These are phyloP conservation scores for Penicillium subrubescens DNA, from an alignment of 495 filamentous ascomycete genomes.

Conservation along the genomic window DNA sequence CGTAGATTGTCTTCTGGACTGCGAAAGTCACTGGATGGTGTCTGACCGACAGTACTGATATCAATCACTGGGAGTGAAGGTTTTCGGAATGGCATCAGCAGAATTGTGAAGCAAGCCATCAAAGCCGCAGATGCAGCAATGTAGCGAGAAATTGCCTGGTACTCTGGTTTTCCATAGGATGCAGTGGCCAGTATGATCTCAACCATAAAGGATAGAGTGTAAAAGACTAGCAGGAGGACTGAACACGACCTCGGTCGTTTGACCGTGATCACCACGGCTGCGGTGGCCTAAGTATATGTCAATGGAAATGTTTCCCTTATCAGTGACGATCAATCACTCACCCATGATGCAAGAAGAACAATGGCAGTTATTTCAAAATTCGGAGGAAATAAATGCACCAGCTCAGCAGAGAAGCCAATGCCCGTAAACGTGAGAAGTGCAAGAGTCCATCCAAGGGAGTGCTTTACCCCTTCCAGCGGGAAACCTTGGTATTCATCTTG, in stretches of 20 bases:
- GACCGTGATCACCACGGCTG: constrained; percentile 45
- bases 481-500: constrained; percentile 39
- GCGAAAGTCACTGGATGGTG: constrained; percentile 60
- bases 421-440: constrained; percentile 44
- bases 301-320: constrained; percentile 1
- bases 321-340: constrained; percentile 27
- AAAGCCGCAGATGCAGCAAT: constrained; percentile 46
- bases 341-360: constrained; percentile 49
- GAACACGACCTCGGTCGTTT: constrained; percentile 52
- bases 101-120: constrained; percentile 50
- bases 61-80: constrained; percentile 56
- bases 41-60: constrained; percentile 60
- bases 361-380: constrained; percentile 24
- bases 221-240: constrained; percentile 36
- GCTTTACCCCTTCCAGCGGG: constrained; percentile 24
- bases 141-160: constrained; percentile 41
- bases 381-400: constrained; percentile 41
- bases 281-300: constrained; percentile 38
- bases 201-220: constrained; percentile 36
- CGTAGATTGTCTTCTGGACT: constrained; percentile 83
- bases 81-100: constrained; percentile 73
- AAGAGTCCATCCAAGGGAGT: constrained; percentile 34
- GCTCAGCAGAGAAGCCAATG: constrained; percentile 43
- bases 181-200: constrained; percentile 42
- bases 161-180: constrained; percentile 18